Base-by-base conservation (phyloP, 129 eudicot genomes). In the Chrysanthemum makinoi region DNA sequence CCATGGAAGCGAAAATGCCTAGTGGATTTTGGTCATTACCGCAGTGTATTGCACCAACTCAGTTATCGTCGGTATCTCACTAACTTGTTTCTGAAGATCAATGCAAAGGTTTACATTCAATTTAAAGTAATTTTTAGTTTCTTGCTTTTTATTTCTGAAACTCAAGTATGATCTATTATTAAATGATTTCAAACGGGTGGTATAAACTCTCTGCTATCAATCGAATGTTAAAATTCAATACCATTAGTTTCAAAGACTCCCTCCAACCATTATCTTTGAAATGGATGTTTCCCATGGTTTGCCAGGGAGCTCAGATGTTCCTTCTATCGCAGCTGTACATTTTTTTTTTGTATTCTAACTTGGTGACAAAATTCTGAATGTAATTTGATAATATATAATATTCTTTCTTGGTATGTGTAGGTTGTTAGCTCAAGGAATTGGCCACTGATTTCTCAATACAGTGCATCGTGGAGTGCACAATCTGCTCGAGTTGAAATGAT, bases 271-370 rank as follows among this genome's bases (percentile, higher is more conserved):
- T 0, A 87, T 92, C 12, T 10, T 92, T 13, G 96, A 95, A 18
- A 87, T 87, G 96, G 95, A 93, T 83, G 91, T 87, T 0, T 89
- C 91, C 16, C 96, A 92, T 66, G 98, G 95, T 33, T 87, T 91
- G 3, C 87, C 92, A 17, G 95, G 96, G 15, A 87, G 82, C 2
- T 72, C 91, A 6, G 24, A 22, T 22, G 24, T 22, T 22, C 24
- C 24, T 22, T 22, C 24, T 22, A 22, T 22, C 24, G 24, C 24
- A 22, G 1, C 1, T 22, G 24, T 22, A 22, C 24, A 22, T 22
- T 22, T 22, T 22, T 1, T 22, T 22, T 20, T 22, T 22, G 24
- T 22, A 22, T 22, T 0, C 24, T 22, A 22, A 22, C 24, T 22
- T 22, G 1, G 24, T 22, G 24, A 22, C 24, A 22, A 22, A 22